phyloP scores from a whole-genome alignment of 2,329 filamentous ascomycete genomes.

The Pseudogymnoascus sp. region DNA sequence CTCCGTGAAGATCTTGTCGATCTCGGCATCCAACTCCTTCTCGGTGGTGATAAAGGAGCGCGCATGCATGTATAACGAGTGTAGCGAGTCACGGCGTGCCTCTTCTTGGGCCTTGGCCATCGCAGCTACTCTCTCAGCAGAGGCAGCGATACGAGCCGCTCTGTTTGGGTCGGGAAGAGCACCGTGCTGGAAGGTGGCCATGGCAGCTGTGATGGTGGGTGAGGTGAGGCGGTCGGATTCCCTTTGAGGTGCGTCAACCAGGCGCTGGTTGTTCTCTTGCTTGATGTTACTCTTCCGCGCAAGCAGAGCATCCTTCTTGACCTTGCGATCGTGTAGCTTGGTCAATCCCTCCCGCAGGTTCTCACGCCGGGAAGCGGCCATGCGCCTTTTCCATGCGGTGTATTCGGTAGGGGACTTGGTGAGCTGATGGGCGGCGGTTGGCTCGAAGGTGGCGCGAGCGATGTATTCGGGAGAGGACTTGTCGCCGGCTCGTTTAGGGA shows the following conservation, averaged over 20 bases:
- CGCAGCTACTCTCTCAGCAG: conserved; percentile 35
- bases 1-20: conserved; percentile 70
- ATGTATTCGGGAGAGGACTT: conserved; percentile 59
- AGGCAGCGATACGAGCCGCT: conserved; percentile 44
- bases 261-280: conserved; percentile 39
- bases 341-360: conserved; percentile 66
- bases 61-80: conserved; percentile 85
- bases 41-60: conserved; percentile 80
- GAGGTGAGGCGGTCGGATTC: conserved; percentile 72
- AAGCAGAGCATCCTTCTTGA: conserved; percentile 31
- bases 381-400: conserved; percentile 57
- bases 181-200: conserved; percentile 39
- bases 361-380: conserved; percentile 63
- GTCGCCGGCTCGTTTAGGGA: conserved; percentile 49
- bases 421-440: conserved; percentile 28
- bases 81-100: conserved; percentile 61
- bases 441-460: conserved; percentile 48
- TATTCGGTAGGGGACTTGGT: conserved; percentile 23
- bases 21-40: conserved; percentile 61
- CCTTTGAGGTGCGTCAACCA: conserved; percentile 57
- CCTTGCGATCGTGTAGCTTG: conserved; percentile 61
- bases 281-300: conserved; percentile 39
- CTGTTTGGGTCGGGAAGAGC: conserved; percentile 56
- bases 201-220: conserved; percentile 52
- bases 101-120: conserved; percentile 46